Evolutionary conservation across 306 rosid species (phyloP), one percentile per base, ranked within the genome.

Genomic region (Vicia faba): DNA sequence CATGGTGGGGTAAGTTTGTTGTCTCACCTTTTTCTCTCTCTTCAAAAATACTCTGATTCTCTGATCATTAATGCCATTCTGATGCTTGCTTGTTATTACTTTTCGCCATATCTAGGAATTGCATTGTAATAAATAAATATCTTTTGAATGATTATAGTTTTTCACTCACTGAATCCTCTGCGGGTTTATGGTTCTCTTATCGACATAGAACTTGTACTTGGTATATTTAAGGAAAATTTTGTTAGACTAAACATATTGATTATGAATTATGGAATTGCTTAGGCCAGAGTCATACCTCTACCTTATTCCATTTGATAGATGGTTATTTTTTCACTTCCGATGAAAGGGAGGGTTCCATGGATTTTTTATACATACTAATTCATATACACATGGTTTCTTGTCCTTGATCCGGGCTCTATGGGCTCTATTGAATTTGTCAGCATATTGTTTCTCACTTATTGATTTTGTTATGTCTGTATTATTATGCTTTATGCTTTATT

Each of bases 1-100:
- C 78, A 90, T 93, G 97, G 99, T 90, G 69, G 95, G 98, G 98
- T 93, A 82, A 89, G 97, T 84, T 68, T 41, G 65, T 62, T 62
- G 64, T 35, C 61, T 71, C n/a, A 15, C 46, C 41, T 29, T 10
- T n/a, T 51, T 64, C 6, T 66, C 53, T 13, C 14, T 9, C 60
- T 64, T 65, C 29, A 28, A 58, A 48, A 51, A 65, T 51, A 19
- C 25, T 40, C 9, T 63, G 66, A 62, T 36, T 8, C 59, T 29
- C 43, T 36, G 56, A 33, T 80, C 35, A n/a, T 20, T 20, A 62
- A 44, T 70, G 61, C 74, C 66, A 57, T 48, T 64, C 44, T 11
- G 39, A 49, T 31, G 46, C n/a, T 38, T 61, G 7, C 8, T 61
- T 53, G 55, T 35, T 28, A 43, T 20, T 67, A 8, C n/a, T 70